phyloP scores from a whole-genome alignment of 805 yeast species.

The Saccharomycopsis fermentans region DNA sequence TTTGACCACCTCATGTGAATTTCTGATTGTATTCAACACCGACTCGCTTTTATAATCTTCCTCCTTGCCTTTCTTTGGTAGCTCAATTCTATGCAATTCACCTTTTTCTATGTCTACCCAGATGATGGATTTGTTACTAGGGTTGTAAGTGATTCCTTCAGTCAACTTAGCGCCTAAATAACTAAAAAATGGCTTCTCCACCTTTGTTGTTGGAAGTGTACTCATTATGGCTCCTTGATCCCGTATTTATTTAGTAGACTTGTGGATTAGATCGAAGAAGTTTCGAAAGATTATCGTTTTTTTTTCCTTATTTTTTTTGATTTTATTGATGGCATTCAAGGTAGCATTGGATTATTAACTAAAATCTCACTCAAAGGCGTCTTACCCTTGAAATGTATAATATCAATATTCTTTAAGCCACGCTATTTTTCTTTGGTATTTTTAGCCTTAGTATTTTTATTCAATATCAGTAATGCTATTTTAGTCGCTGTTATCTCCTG shows the following conservation, averaged over 20 bases:
- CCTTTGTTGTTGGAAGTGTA: background rate
- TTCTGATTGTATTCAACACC: conserved; percentile 11
- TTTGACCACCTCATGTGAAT: conserved; percentile 13
- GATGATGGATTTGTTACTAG: conserved; percentile 35
- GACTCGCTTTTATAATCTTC: conserved; percentile 7
- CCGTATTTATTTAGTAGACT: background rate
- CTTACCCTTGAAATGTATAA: background rate
- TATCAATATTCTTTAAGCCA: background rate
- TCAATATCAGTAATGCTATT: background rate
- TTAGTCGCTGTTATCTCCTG: background rate
- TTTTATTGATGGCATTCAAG: background rate
- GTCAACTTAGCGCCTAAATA: conserved; percentile 32
- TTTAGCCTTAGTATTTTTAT: background rate
- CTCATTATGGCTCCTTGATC: background rate
- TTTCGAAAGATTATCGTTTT: too few relatives aligned
- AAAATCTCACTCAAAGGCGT: too few relatives aligned
- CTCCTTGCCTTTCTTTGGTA: conserved; percentile 18
- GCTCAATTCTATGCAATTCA: conserved; percentile 29
- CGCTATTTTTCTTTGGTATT: background rate
- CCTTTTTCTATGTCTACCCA: conserved; percentile 40
- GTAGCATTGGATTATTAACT: too few relatives aligned
- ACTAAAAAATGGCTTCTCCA: background rate
- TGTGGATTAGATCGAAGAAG: too few relatives aligned
- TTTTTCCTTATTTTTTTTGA: background rate
- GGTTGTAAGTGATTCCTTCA: conserved; percentile 49